Percentiles rank a stretch among this genome's conserved stretches.
Conservation (phyloP, 345 rosid genomes). For the Turritis glabra region DNA sequence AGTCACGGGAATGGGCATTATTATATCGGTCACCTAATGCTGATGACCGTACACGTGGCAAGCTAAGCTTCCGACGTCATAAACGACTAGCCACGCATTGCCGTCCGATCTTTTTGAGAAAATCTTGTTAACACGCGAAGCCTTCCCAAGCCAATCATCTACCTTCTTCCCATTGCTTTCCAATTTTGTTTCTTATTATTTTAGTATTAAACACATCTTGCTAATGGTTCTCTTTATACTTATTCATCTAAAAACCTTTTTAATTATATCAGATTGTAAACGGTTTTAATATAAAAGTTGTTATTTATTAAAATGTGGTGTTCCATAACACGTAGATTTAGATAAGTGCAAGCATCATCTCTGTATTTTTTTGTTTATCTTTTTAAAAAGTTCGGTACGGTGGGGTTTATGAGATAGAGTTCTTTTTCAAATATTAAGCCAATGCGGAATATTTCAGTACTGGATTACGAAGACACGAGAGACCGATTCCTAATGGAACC, state of each 20-base stretch:
- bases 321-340: slow-evolving; percentile 31
- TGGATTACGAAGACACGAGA: slow-evolving; percentile 30
- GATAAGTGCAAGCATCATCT: slow-evolving; percentile 37
- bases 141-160: slow-evolving; percentile 13
- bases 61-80: slow-evolving; percentile 38
- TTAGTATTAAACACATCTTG: background rate
- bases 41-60: slow-evolving; percentile 38
- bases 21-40: slow-evolving; percentile 22
- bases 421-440: slow-evolving; percentile 29
- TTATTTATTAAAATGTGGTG: slow-evolving; percentile 6
- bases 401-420: background rate
- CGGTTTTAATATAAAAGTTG: background rate
- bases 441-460: slow-evolving; percentile 15
- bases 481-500: background rate
- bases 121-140: slow-evolving; percentile 36
- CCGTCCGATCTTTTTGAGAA: slow-evolving; percentile 34
- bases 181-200: background rate
- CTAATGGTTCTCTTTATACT: background rate
- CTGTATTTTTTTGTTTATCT: background rate
- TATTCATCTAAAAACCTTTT: background rate
- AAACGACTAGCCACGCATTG: slow-evolving; percentile 37
- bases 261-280: slow-evolving; percentile 1
- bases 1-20: slow-evolving; percentile 13
- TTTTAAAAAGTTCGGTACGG: background rate
- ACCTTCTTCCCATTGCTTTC: slow-evolving; percentile 13